Evolutionary conservation across 2,329 filamentous ascomycete genomes (phyloP).

Genomic region (Lasiodiplodia gonubiensis): DNA sequence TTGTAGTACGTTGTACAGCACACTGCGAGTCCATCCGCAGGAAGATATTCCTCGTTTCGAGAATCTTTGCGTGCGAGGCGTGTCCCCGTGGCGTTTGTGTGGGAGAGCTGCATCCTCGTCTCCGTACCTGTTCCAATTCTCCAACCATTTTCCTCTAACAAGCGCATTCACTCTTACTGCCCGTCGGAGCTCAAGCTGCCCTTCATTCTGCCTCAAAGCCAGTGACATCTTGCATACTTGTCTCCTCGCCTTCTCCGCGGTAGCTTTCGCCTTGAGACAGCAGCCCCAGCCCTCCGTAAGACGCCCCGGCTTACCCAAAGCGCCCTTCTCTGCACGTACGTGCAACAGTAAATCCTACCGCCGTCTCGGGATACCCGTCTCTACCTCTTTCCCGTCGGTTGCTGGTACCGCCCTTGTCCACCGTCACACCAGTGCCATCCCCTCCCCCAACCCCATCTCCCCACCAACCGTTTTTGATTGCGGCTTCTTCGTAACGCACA

Average conservation of each 20-base stretch:
- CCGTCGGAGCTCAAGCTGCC: background rate
- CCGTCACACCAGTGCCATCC: background rate
- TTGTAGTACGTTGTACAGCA: background rate
- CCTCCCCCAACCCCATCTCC: background rate
- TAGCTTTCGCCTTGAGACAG: background rate
- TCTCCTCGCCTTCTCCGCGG: background rate
- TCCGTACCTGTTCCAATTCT: slow-evolving; percentile 5
- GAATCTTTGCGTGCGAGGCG: slow-evolving; percentile 6
- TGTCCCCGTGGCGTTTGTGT: slow-evolving; percentile 3
- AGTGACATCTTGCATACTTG: background rate
- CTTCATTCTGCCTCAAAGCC: background rate
- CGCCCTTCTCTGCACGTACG: background rate
- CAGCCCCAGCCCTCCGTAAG: background rate
- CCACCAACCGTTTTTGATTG: background rate
- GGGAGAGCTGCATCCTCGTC: background rate
- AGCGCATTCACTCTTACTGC: background rate
- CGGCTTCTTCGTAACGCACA: background rate
- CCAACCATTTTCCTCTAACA: background rate
- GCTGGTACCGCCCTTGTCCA: background rate
- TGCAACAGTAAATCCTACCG: too few species aligned
- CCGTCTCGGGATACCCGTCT: slow-evolving; percentile 2
- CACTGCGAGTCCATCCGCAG: background rate
- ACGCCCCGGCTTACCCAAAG: slow-evolving; percentile 6
- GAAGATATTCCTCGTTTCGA: slow-evolving; percentile 17
- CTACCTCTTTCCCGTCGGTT: background rate